Base-by-base conservation (phyloP, 805 yeast species). In the Myxozyma monticola region DNA sequence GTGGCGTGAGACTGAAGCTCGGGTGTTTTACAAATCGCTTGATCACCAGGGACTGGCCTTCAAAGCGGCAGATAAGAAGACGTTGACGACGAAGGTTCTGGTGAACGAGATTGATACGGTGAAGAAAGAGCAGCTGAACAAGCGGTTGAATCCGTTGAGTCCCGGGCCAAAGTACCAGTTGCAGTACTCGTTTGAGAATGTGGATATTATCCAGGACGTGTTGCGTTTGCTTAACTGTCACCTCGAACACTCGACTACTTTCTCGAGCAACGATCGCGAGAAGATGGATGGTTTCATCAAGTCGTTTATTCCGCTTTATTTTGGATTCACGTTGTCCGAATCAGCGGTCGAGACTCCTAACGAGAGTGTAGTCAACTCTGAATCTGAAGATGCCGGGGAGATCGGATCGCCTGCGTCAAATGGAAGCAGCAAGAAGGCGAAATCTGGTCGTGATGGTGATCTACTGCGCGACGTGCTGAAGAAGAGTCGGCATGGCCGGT, bases 1-100 rank as follows among this genome's bases (percentile, higher is more conserved):
- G 12, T 93, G 99, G 99, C 82, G 99, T 65, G 98, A 91, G 70
- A 82, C 95, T 71, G 99, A 93, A 68, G 96, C 90, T 65, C 90
- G 88, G 63, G 96, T 89, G 0, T 90, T 86, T 67, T 88, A 82
- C 73, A 93, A 93, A 68, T 87, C 96, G 1, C 75, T 93, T 59
- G 99, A 93, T 67, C 99, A 93, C 67, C 73, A 91, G 56, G 99
- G 99, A 0, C 76, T 93, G 62, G 90, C 97, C 0, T 93, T 93
- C 73, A 93, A 93, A 70, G 98, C 93, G 67, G 86, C 96, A 21
- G 99, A 93, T 70, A 91, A 93, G 68, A 91, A 93, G 68, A 71
- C 88, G 49, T 71, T 93, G 61, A 88, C 98, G 0, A 84, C 93
- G 8, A 88, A 95, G 63, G 96, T 89, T 61, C 71, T 93, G 60